Conservation (phyloP, 73 alveolate genomes). For the Halteria grandinella region DNA sequence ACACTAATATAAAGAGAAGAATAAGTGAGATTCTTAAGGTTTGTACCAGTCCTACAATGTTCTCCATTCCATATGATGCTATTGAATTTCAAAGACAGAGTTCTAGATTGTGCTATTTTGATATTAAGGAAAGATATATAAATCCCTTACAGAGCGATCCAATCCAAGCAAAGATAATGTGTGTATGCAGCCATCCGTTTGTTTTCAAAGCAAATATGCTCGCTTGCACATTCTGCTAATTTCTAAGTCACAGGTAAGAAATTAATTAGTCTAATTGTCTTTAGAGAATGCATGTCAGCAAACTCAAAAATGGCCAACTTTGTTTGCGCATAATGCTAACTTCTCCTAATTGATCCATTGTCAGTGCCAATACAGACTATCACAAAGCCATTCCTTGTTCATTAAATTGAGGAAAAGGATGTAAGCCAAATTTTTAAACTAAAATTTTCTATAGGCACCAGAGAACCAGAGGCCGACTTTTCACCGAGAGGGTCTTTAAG, state of each 20-base stretch:
- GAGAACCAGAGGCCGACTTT: too few relatives aligned
- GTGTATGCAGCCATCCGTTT: slow-evolving; percentile 27
- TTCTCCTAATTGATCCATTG: slow-evolving; percentile 39
- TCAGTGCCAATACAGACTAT: slow-evolving; percentile 12
- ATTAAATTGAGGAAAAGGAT: slow-evolving; percentile 8
- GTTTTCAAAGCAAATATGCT: too few relatives aligned
- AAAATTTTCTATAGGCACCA: too few relatives aligned
- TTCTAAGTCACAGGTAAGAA: background rate
- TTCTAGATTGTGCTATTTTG: slow-evolving; percentile 26
- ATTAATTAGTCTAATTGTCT: background rate
- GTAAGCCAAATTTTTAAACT: too few relatives aligned
- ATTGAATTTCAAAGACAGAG: background rate
- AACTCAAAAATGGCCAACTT: slow-evolving; percentile 37
- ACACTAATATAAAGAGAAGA: background rate
- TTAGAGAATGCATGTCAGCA: slow-evolving; percentile 8
- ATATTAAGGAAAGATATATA: too few relatives aligned
- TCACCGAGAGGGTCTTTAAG: too few relatives aligned
- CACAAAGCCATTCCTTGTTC: slow-evolving; percentile 20
- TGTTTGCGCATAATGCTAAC: slow-evolving; percentile 41
- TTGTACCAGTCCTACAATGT: background rate
- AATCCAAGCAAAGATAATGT: background rate
- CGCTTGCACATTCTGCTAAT: background rate
- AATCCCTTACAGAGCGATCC: background rate
- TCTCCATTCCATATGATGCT: slow-evolving; percentile 31
- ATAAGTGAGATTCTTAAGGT: background rate